These are phyloP conservation scores for Stagonosporopsis rhizophila DNA, from an alignment of 2,329 filamentous ascomycete species.

Conservation along the genomic window DNA sequence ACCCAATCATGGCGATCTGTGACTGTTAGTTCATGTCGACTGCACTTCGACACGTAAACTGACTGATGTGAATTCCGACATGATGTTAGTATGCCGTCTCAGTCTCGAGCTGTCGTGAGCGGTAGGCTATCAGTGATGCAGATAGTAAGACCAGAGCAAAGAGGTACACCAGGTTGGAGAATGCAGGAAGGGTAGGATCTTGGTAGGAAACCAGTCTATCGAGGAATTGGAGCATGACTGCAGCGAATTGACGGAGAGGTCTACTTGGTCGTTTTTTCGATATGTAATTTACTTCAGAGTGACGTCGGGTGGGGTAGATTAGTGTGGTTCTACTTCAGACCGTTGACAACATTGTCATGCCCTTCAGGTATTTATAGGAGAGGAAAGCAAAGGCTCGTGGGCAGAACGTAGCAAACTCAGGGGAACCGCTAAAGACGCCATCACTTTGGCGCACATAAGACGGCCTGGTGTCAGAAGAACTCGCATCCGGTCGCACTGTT, in stretches of 20 bases:
- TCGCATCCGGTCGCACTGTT: neutral
- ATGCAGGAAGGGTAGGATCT: conserved; percentile 40
- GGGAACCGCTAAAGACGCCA: neutral
- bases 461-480: conserved; percentile 4
- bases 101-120: conserved; percentile 25
- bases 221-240: conserved; percentile 37
- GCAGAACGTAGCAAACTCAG: neutral
- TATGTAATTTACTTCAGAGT: conserved; percentile 20
- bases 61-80: conserved; percentile 37
- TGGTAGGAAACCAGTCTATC: conserved; percentile 39
- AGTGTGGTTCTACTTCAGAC: conserved; percentile 13
- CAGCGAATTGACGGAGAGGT: neutral
- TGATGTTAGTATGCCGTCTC: conserved; percentile 20
- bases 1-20: conserved; percentile 64
- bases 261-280: too few species aligned
- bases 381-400: neutral
- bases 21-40: conserved; percentile 8
- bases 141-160: conserved; percentile 38
- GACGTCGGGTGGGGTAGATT: conserved; percentile 20
- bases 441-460: neutral
- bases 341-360: neutral
- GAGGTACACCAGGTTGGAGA: conserved; percentile 40
- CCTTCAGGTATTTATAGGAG: neutral
- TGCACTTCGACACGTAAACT: conserved; percentile 5
- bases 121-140: conserved; percentile 34